Base-by-base conservation (phyloP, 345 rosid species). In the Carallia pectinifolia region DNA sequence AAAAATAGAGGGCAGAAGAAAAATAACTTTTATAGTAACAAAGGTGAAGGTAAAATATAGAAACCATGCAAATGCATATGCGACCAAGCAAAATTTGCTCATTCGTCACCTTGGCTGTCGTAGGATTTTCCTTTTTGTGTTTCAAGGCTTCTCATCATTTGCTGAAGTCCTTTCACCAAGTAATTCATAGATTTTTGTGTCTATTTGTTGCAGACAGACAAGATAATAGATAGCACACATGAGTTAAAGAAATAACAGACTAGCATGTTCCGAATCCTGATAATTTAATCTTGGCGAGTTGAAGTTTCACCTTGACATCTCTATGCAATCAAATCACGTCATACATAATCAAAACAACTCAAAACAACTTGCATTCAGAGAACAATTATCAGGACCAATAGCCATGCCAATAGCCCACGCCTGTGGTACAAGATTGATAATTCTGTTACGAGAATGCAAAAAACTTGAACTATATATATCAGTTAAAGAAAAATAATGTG, bases 101-200 rank as follows among this genome's bases (percentile, higher is more conserved):
- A n/a, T 36, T 33, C 34, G 2, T 33, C 71, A 90, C 97, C 85
- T 88, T 89, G 50, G 77, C 81, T 88, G 90, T 95, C 61, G 83
- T 87, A 72, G 99, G 86, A 78, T 86, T 95, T 82, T 95, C 97
- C 68, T n/a, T 95, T 79, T 89, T 95, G 89, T 82, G 87, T 80
- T 92, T 90, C 55, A 90, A 58, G 94, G 98, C 76, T 89, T 95
- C 80, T 87, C 99, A 74, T 89, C 75, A 78, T 95, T 94, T 64
- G 93, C 91, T 69, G 94, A 92, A 34, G 97, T 92, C 82, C 74
- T 89, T 79, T 90, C 96, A 73, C 98, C 99, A 79, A 95, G 90
- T 68, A 89, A 75, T 81, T 89, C 94, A 76, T 67, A 77, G 70
- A 92, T 66, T 79, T 90, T 92, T 73, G 79, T 78, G 71, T 88